Evolutionary conservation across 306 rosid genomes (phyloP), one percentile per base, ranked within the genome.

Genomic region (Cicer chorassanicum): DNA sequence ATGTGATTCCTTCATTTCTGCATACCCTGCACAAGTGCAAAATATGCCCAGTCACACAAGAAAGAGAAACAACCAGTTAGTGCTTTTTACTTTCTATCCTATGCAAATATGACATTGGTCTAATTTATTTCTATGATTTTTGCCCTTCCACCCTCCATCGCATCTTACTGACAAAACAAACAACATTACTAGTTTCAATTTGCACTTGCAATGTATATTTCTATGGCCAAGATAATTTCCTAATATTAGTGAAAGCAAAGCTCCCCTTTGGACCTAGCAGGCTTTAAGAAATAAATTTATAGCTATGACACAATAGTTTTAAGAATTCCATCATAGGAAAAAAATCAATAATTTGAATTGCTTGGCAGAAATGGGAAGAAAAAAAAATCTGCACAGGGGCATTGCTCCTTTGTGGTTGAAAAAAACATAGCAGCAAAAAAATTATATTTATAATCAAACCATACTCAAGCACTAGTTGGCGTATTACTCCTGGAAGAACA

Each of bases 401-500:
- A 71, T 41, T 46, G 19, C 24, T 65, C 8, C 65, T 50, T 74
- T 63, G 15, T 64, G 19, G 54, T 21, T 13, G 60, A 77, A 64
- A 48, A 69, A 77, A 57, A 48, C 36, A 44, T 7, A 49, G 36
- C 11, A 51, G 56, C 46, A 65, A 59, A 55, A 55, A 60, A 66
- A 3, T 12, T 57, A 45, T 4, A 36, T 56, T 40, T 54, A 42
- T 19, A 54, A 56, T 13, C 63, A 73, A 75, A 64, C 49, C 94
- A 55, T 84, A 91, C 96, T 94, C 98, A 2, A 86, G 85, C 54
- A 92, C 91, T 76, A 92, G 57, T 76, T 87, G 96, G 56, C 96
- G 97, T 29, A 87, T 85, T 14, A 77, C 80, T 78, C 99, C 95
- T n/a, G 97, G 93, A 74, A 92, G 97, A 76, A 87, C 91, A 41